Conservation (phyloP, 2,329 filamentous ascomycete genomes). For the Penicillium sp. region DNA sequence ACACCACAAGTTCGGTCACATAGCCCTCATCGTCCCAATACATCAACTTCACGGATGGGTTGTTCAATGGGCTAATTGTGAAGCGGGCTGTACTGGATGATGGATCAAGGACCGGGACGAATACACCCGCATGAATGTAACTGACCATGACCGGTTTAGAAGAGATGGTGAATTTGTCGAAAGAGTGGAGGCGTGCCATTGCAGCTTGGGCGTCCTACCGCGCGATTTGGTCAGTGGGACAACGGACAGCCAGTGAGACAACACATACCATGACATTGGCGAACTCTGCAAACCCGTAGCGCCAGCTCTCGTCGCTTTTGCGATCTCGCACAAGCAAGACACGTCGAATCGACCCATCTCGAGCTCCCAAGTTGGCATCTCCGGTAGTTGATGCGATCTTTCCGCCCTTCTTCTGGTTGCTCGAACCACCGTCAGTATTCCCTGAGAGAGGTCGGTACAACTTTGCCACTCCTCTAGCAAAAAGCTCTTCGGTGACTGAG, state of each 20-base stretch:
- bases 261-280: conserved; percentile 59
- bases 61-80: conserved; percentile 69
- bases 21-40: conserved; percentile 77
- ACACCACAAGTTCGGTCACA: conserved; percentile 62
- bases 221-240: conserved; percentile 4
- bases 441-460: conserved; percentile 59
- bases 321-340: conserved; percentile 74
- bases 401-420: conserved; percentile 45
- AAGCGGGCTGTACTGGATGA: conserved; percentile 58
- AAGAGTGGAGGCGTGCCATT: conserved; percentile 66
- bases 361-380: conserved; percentile 65
- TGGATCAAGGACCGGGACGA: conserved; percentile 67
- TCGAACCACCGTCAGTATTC: conserved; percentile 33
- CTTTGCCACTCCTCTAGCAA: conserved; percentile 70
- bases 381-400: conserved; percentile 57
- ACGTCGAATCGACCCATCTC: conserved; percentile 69
- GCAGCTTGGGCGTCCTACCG: conserved; percentile 67
- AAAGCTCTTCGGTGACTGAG: conserved; percentile 67
- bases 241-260: background rate
- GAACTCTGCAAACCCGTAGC: conserved; percentile 83
- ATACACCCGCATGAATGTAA: conserved; percentile 81
- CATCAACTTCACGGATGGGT: conserved; percentile 64
- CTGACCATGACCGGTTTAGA: conserved; percentile 68
- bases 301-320: conserved; percentile 67
- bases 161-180: conserved; percentile 73